Evolutionary conservation across 1,284 basidiomycete species (phyloP), one percentile per base, ranked within the genome.

Genomic region (Neotropicomus parvogracilis): DNA sequence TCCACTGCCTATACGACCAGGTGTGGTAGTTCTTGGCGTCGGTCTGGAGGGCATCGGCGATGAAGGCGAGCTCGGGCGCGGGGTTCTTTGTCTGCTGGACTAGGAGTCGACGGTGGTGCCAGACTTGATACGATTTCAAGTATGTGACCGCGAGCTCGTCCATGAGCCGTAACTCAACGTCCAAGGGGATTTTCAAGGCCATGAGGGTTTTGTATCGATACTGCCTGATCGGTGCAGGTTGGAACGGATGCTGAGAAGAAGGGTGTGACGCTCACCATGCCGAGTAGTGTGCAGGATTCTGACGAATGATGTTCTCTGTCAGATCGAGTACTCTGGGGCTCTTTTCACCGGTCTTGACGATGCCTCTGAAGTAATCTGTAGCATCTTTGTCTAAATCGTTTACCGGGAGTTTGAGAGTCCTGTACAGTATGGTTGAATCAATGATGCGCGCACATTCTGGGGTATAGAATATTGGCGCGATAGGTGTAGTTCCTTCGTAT

Each of bases 21-120:
- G 93, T 95, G 68, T 97, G 93, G 65, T 97, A 97, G 71, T 97
- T 97, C 77, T 97, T 97, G 40, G 81, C 70, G 65, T 97, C 94
- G 17, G 70, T 75, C 10, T 76, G 66, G 33, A 97, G 79, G 0
- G 83, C 82, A 41, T 72, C 68, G 46, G 82, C 78, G 60, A 93
- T 85, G 67, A 95, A 95, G 19, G 68, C 74, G 49, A 97, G 82
- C 67, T 97, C 94, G 3, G 70, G 73, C 7, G 56, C 64, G 1
- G 83, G 77, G 38, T 76, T 70, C 46, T 75, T 72, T 39, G 81
- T 75, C 40, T 73, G 65, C 35, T 79, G 79, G 50, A 89, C 78
- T 32, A 97, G 78, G 20, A 92, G 79, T 2, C 91, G 85, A 19
- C 94, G 89, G 64, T 97, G 93, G 70, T 97, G 94, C 94, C 94